Evolutionary conservation across 805 yeast species (phyloP).

Genomic region (Monosporozyma servazzii): DNA sequence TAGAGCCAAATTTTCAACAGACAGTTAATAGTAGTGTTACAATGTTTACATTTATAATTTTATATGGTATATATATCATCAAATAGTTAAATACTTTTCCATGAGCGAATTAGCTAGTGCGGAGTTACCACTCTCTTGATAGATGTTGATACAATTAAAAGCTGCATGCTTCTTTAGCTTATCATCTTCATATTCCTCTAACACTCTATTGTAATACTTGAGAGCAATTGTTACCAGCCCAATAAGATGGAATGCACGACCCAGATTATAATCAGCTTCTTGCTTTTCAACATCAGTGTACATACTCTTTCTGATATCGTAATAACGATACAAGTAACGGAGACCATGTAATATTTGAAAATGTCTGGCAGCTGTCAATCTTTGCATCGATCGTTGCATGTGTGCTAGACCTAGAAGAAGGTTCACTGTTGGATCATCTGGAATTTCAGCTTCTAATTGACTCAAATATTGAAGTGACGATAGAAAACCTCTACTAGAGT

Average conservation of each 20-base stretch:
- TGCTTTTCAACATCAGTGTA: constrained; percentile 42
- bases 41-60: background rate
- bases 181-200: constrained; percentile 43
- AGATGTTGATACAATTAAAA: constrained; percentile 69
- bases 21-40: background rate
- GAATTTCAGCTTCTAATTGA: constrained; percentile 57
- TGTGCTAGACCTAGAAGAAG: constrained; percentile 71
- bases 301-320: constrained; percentile 37
- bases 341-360: constrained; percentile 82
- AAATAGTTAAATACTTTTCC: constrained; percentile 53
- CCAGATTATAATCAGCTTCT: constrained; percentile 77
- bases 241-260: constrained; percentile 73
- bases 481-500: constrained; percentile 71
- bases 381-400: constrained; percentile 84
- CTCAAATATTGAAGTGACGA: constrained; percentile 74
- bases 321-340: constrained; percentile 66
- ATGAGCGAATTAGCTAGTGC: constrained; percentile 54
- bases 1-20: background rate
- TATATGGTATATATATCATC: constrained; percentile 2
- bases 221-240: constrained; percentile 72
- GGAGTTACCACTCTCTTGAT: constrained; percentile 65
- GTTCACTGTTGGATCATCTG: constrained; percentile 71
- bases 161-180: constrained; percentile 75
- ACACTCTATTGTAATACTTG: constrained; percentile 60
- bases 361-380: constrained; percentile 79